phyloP scores from a whole-genome alignment of 1,284 basidiomycete genomes.

The Cerrena zonata region DNA sequence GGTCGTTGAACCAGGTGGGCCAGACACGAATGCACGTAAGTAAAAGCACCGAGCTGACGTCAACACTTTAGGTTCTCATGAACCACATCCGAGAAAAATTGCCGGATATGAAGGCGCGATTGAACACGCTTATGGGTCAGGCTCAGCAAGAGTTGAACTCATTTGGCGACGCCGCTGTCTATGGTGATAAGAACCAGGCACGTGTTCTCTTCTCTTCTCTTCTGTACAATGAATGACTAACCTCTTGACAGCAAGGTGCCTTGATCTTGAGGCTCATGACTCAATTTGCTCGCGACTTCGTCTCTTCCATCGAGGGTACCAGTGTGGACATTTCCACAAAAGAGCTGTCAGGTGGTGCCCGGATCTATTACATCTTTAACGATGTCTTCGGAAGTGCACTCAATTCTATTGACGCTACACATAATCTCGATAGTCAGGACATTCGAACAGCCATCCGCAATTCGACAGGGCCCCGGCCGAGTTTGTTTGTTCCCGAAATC shows the following conservation, averaged over 20 bases:
- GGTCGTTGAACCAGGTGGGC: constrained; percentile 85
- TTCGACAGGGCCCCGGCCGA: constrained; percentile 93
- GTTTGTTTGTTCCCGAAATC: constrained; percentile 93
- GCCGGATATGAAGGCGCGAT: constrained; percentile 97
- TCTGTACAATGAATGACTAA: neutral
- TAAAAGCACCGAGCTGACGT: neutral
- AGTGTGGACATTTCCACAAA: constrained; percentile 96
- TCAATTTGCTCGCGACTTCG: constrained; percentile 95
- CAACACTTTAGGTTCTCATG: constrained; percentile 73
- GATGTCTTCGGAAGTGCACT: constrained; percentile 95
- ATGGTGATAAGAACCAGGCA: constrained; percentile 87
- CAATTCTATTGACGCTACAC: constrained; percentile 83
- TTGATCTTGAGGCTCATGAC: constrained; percentile 96
- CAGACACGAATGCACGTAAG: neutral
- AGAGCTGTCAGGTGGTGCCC: constrained; percentile 94
- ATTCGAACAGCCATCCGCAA: constrained; percentile 98
- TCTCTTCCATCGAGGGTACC: constrained; percentile 97
- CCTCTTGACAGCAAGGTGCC: constrained; percentile 61
- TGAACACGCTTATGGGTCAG: constrained; percentile 98
- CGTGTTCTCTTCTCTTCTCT: constrained; percentile 16
- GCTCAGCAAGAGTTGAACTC: constrained; percentile 96
- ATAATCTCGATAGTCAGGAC: constrained; percentile 88
- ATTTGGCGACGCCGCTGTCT: constrained; percentile 90
- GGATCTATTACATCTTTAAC: constrained; percentile 99
- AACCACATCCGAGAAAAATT: constrained; percentile 98